These are phyloP conservation scores for Polyporus tsugae DNA, from an alignment of 1,284 basidiomycete genomes.

Conservation along the genomic window DNA sequence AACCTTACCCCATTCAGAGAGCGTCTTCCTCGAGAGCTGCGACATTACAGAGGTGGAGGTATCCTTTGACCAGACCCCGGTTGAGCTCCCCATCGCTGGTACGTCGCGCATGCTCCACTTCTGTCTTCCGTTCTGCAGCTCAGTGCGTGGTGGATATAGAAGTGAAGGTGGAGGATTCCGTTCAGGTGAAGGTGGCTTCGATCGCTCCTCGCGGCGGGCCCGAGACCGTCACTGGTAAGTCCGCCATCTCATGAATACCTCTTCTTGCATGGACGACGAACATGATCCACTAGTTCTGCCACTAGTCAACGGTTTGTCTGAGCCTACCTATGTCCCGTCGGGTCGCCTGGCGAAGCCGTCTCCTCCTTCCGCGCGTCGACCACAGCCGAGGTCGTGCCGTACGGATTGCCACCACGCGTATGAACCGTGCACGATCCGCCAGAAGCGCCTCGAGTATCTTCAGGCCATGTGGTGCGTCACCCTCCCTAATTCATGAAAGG, in stretches of 20 bases:
- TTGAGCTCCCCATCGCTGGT: neutral
- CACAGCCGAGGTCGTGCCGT: neutral
- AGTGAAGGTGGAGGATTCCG: neutral
- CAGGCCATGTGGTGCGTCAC: constrained; percentile 3
- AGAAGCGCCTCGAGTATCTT: constrained; percentile 1
- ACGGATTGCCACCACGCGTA: constrained; percentile 1
- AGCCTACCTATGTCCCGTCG: neutral
- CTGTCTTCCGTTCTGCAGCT: neutral
- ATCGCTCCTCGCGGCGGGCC: neutral
- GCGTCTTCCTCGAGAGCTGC: neutral
- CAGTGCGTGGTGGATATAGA: neutral
- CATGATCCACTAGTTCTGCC: neutral
- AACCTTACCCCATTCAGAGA: neutral
- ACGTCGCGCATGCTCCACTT: neutral
- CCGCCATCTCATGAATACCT: neutral
- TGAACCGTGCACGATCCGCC: neutral
- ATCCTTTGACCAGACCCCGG: too few relatives aligned
- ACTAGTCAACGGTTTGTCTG: neutral
- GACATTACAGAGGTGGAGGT: constrained; percentile 10
- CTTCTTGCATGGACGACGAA: neutral
- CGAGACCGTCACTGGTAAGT: neutral
- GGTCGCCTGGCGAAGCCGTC: neutral
- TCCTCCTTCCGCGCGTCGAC: neutral
- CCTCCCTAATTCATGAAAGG: neutral
- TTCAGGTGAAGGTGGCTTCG: neutral